A percentile compares a stretch with the other conserved stretches of the same genome.
Evolutionary conservation across 768 basidiomycete species (phyloP).

Genomic region (Tricholoma matsutake): DNA sequence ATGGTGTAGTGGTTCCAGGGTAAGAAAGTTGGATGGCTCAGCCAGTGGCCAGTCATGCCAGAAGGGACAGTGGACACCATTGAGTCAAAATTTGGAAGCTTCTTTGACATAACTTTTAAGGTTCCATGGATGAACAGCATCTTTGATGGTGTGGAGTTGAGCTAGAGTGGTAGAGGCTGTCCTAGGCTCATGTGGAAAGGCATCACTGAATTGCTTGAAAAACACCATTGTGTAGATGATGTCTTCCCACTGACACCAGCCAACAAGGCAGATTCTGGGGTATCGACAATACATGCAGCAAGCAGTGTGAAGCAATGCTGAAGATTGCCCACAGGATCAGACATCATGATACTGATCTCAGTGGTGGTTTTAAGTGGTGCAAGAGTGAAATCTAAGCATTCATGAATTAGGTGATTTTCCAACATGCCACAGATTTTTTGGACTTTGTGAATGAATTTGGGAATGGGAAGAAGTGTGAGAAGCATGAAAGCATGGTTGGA

Average conservation of each 20-base stretch:
- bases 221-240: too few relatives aligned
- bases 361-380: too few relatives aligned
- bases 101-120: slow-evolving; percentile 19
- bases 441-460: too few relatives aligned
- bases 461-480: too few relatives aligned
- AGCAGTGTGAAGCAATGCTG: slow-evolving; percentile 25
- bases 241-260: slow-evolving; percentile 23
- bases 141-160: slow-evolving; percentile 10
- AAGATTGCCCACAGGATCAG: slow-evolving; percentile 21
- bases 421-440: too few relatives aligned
- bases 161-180: slow-evolving; percentile 16
- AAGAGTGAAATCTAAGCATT: too few relatives aligned
- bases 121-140: slow-evolving; percentile 21
- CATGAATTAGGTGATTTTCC: too few relatives aligned
- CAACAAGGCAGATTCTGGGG: slow-evolving; percentile 28
- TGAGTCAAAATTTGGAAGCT: slow-evolving; percentile 21
- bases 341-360: slow-evolving; percentile 21
- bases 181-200: slow-evolving; percentile 25
- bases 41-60: slow-evolving; percentile 34
- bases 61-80: slow-evolving; percentile 32
- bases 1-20: slow-evolving; percentile 36
- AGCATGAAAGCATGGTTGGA: too few relatives aligned
- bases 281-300: too few relatives aligned
- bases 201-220: too few relatives aligned
- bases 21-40: slow-evolving; percentile 31